phyloP scores from a whole-genome alignment of 108 stramenopile genomes.

The Conticribra weissflogii region DNA sequence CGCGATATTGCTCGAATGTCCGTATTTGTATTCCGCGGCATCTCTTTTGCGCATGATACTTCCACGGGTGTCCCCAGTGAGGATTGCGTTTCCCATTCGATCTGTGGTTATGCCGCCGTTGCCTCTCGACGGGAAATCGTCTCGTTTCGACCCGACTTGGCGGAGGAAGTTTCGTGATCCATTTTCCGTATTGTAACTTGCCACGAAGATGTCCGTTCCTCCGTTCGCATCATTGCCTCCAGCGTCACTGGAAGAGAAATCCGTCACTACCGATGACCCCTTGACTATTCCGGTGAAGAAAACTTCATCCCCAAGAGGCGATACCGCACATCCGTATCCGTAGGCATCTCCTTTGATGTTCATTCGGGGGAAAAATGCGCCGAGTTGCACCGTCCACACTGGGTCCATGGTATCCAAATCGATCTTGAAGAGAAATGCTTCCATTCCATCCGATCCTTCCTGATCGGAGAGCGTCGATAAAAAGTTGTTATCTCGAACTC shows the following conservation, averaged over 20 bases:
- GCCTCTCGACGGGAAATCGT: conserved; percentile 56
- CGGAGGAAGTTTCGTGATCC: conserved; percentile 46
- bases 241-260: conserved; percentile 24
- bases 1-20: conserved; percentile 16
- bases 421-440: conserved; percentile 59
- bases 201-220: conserved; percentile 58
- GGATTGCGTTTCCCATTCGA: conserved; percentile 51
- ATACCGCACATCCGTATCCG: conserved; percentile 63
- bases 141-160: conserved; percentile 54
- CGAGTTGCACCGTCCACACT: conserved; percentile 57
- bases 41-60: conserved; percentile 49
- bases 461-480: conserved; percentile 15
- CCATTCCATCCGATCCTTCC: conserved; percentile 30
- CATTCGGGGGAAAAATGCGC: conserved; percentile 20
- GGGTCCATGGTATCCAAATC: conserved; percentile 49
- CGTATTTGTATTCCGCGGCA: conserved; percentile 35
- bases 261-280: conserved; percentile 47
- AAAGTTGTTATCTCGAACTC: conserved; percentile 19
- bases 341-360: conserved; percentile 42
- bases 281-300: conserved; percentile 66
- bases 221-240: conserved; percentile 24
- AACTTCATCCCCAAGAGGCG: conserved; percentile 59
- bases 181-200: conserved; percentile 44
- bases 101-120: conserved; percentile 55
- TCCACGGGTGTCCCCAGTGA: conserved; percentile 58